These are phyloP conservation scores for Hypocreales sp. DNA, from an alignment of 2,329 filamentous ascomycete species.

Conservation along the genomic window DNA sequence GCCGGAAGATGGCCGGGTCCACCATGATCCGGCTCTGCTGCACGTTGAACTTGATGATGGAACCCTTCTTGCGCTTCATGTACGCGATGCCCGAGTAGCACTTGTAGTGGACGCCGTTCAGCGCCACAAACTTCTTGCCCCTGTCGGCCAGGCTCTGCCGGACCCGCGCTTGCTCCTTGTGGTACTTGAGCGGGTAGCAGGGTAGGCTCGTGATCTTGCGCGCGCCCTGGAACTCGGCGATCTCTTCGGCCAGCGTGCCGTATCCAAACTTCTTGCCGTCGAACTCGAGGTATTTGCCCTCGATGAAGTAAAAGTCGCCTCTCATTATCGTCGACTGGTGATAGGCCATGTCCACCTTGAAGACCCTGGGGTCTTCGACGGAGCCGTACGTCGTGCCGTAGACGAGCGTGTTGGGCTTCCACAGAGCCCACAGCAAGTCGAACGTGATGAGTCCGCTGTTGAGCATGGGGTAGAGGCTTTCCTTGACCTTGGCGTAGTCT, in stretches of 20 bases:
- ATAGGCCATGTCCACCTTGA: conserved; percentile 65
- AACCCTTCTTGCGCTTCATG: conserved; percentile 58
- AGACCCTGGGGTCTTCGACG: conserved; percentile 61
- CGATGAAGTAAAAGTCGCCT: conserved; percentile 61
- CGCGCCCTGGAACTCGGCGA: conserved; percentile 63
- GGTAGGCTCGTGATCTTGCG: conserved; percentile 67
- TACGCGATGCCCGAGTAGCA: conserved; percentile 75
- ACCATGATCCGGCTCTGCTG: conserved; percentile 82
- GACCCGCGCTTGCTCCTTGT: conserved; percentile 53
- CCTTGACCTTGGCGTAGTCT: conserved; percentile 66
- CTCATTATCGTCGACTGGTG: conserved; percentile 55
- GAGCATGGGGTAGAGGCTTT: conserved; percentile 63
- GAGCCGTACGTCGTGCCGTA: conserved; percentile 66
- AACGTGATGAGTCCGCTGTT: conserved; percentile 77
- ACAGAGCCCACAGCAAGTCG: conserved; percentile 76
- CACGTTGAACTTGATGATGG: conserved; percentile 60
- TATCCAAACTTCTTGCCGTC: conserved; percentile 77
- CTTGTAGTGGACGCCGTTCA: conserved; percentile 74
- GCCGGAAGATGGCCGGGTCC: conserved; percentile 65
- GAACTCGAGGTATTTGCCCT: conserved; percentile 72
- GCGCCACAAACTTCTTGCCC: conserved; percentile 67
- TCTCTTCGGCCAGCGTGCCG: conserved; percentile 52
- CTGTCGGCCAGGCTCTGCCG: conserved; percentile 56
- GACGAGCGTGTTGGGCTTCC: conserved; percentile 71
- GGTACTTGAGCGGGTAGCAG: conserved; percentile 67